Conservation (phyloP, 208 protist genomes). For the Leishmania amazonensis region DNA sequence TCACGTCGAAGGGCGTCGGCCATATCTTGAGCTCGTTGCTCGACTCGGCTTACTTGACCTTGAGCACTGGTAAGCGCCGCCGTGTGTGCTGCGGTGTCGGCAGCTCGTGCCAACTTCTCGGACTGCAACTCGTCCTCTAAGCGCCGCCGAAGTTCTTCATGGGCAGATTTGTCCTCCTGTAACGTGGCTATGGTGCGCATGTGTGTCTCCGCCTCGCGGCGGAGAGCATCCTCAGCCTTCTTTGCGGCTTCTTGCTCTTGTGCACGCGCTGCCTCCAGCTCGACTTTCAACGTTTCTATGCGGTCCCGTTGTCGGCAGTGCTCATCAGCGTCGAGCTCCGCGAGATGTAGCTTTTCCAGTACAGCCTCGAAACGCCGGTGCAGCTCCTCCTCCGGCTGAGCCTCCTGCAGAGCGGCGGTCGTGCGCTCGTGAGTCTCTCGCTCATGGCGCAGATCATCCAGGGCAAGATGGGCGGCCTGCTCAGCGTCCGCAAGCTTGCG, state of each 20-base stretch:
- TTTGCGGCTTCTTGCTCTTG: neutral
- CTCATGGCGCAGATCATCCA: neutral
- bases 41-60: neutral
- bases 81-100: neutral
- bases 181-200: neutral
- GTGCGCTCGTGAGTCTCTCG: neutral
- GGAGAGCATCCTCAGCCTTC: neutral
- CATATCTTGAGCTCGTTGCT: neutral
- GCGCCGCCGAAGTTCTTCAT: neutral
- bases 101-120: neutral
- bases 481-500: neutral
- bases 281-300: conserved; percentile 2
- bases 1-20: conserved; percentile 3
- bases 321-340: neutral
- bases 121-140: conserved; percentile 9
- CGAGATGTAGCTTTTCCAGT: neutral
- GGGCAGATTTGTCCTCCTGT: neutral
- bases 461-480: neutral
- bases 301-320: neutral
- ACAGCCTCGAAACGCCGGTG: neutral
- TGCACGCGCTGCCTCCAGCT: conserved; percentile 3
- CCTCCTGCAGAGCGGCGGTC: neutral
- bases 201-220: neutral
- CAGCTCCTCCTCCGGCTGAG: conserved; percentile 2
- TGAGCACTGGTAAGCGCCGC: neutral